Conservation (phyloP, 179 eudicot genomes). For the Corrigiola litoralis region DNA sequence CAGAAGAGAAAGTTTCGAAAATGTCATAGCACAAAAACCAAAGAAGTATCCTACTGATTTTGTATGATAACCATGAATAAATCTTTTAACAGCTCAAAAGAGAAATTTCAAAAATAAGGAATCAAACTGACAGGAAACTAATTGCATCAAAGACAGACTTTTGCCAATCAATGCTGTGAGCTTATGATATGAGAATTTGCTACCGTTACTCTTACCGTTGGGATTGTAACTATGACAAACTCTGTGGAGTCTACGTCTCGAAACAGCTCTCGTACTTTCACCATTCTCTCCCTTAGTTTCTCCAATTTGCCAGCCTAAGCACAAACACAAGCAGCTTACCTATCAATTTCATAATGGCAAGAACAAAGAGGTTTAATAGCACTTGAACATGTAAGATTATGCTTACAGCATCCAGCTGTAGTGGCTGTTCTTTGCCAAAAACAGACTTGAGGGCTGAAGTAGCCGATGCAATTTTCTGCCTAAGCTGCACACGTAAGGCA, state of each 20-base stretch:
- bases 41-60: too few species aligned
- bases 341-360: not conserved
- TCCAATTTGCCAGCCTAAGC: conserved; percentile 75
- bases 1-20: not conserved
- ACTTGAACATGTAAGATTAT: not conserved
- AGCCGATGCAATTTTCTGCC: conserved; percentile 84
- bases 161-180: not conserved
- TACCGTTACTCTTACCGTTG: too few species aligned
- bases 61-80: too few species aligned
- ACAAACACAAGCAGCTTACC: not conserved
- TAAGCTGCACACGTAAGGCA: conserved; percentile 49
- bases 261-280: conserved; percentile 90
- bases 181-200: too few species aligned
- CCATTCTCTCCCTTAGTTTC: conserved; percentile 82
- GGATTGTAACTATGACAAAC: conserved; percentile 94
- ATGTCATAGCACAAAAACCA: not conserved
- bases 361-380: not conserved
- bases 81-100: not conserved
- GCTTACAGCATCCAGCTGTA: conserved; percentile 66
- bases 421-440: conserved; percentile 70
- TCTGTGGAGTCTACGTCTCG: conserved; percentile 89
- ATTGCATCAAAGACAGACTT: not conserved
- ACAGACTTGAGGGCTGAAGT: conserved; percentile 96
- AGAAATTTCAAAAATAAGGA: not conserved
- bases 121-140: not conserved